phyloP scores from a whole-genome alignment of 768 basidiomycete genomes.

The Boletales sp. region DNA sequence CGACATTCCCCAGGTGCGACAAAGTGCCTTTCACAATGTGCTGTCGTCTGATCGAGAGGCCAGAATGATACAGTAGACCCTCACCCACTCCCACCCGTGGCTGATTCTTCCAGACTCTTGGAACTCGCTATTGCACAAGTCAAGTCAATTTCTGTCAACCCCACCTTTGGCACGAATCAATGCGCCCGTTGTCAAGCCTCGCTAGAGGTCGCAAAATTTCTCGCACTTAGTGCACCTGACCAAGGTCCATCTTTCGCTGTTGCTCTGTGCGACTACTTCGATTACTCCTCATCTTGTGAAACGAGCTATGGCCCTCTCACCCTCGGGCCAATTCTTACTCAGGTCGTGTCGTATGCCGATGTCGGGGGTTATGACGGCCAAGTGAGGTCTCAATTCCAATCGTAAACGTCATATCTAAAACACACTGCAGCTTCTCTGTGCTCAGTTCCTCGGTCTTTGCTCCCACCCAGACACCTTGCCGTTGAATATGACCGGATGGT shows the following conservation, averaged over 20 bases:
- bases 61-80: constrained; percentile 59
- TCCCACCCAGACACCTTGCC: constrained; percentile 54
- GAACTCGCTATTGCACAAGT: constrained; percentile 55
- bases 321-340: constrained; percentile 61
- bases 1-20: constrained; percentile 45
- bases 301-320: constrained; percentile 43
- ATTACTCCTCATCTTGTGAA: constrained; percentile 49
- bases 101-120: constrained; percentile 44
- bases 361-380: constrained; percentile 73
- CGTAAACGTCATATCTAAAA: neutral
- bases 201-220: constrained; percentile 62
- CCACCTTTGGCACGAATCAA: constrained; percentile 48
- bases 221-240: constrained; percentile 59
- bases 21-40: neutral
- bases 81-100: constrained; percentile 59
- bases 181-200: constrained; percentile 61
- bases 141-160: constrained; percentile 49
- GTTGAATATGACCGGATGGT: constrained; percentile 65
- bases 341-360: constrained; percentile 68
- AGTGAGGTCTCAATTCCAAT: constrained; percentile 30
- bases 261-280: constrained; percentile 57
- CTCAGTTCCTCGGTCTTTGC: constrained; percentile 56
- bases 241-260: constrained; percentile 56
- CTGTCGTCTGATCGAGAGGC: neutral
- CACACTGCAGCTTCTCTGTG: constrained; percentile 48